A percentile compares a stretch with the other conserved stretches of the same genome.
Evolutionary conservation across 1,139 yeast genomes (phyloP).

Genomic region (Hansenula sp.): DNA sequence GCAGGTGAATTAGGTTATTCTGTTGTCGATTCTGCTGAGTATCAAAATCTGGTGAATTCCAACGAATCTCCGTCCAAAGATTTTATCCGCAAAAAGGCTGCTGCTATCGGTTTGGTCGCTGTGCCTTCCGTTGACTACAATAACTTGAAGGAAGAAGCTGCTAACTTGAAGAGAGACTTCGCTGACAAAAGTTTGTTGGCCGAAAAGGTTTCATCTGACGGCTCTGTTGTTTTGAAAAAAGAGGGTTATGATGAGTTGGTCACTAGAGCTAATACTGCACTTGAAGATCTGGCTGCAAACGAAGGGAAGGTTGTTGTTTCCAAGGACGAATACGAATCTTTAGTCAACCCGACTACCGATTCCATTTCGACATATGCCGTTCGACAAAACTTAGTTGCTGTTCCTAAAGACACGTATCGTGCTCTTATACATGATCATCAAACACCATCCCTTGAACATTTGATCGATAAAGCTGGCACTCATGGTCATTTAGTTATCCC

Average conservation of each 20-base stretch:
- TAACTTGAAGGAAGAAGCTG: slow-evolving; percentile 21
- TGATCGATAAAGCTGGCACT: slow-evolving; percentile 20
- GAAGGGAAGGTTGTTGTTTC: slow-evolving; percentile 14
- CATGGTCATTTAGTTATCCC: slow-evolving; percentile 26
- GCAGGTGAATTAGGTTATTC: slow-evolving; percentile 24
- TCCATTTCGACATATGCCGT: slow-evolving; percentile 19
- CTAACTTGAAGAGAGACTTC: slow-evolving; percentile 19
- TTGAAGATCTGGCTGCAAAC: slow-evolving; percentile 12
- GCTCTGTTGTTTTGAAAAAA: slow-evolving; percentile 26
- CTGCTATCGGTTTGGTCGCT: slow-evolving; percentile 26
- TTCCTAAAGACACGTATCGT: slow-evolving; percentile 27
- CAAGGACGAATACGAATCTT: slow-evolving; percentile 21
- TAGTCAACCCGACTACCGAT: slow-evolving; percentile 18
- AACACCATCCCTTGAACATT: slow-evolving; percentile 26
- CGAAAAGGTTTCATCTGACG: slow-evolving; percentile 23
- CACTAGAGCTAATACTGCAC: slow-evolving; percentile 17
- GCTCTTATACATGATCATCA: slow-evolving; percentile 24
- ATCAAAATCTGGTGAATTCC: slow-evolving; percentile 20
- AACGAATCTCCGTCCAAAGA: slow-evolving; percentile 15
- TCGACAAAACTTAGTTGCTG: slow-evolving; percentile 21
- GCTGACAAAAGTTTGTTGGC: slow-evolving; percentile 19
- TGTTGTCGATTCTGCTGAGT: slow-evolving; percentile 22
- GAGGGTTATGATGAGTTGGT: slow-evolving; percentile 27
- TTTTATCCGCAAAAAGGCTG: slow-evolving; percentile 18
- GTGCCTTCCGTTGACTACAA: slow-evolving; percentile 26